Base-by-base conservation (phyloP, 345 rosid genomes). In the Populus pruinosa region DNA sequence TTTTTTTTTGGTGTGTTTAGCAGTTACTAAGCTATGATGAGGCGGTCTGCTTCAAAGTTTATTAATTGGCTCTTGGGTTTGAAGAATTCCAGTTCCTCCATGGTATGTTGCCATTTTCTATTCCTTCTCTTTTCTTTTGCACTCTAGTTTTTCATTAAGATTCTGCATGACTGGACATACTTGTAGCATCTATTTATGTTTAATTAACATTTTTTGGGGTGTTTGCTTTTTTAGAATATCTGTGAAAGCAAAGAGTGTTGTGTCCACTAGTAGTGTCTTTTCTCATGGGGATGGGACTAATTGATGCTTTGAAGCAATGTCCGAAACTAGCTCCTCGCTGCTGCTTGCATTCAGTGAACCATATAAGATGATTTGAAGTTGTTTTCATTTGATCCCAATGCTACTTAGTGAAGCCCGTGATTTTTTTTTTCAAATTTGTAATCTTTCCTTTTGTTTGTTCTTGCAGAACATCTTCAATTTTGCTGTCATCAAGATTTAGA, bases 11-110 rank as follows among this genome's bases (percentile, higher is more conserved):
- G 33, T 31, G 33, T 31, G 33, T 31, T 31, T 31, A 31, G 33
- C 33, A 31, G 33, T 31, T 31, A 31, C 75, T 50, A 50, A 21
- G 39, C 55, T 61, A 69, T 44, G 79, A 77, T 71, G 76, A 78
- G 36, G 81, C 77, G 77, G 13, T 66, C 50, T 25, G 36, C 68
- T 29, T 56, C 77, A 11, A 78, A 43, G 56, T 5, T 73, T 56
- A 35, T 29, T 18, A 78, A 78, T 70, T 73, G 77, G 81, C 81
- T 73, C 68, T 43, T 79, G 44, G 73, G 77, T 21, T 67, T 79
- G 62, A 66, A 25, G 55, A 79, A 56, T 68, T 67, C 49, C 73
- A 55, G 14, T 21, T 41, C 8, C 35, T 38, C 77, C 21, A 47
- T 65, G 21, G 77, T 73, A 55, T 16, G 36, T 23, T 11, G 11